Base-by-base conservation (phyloP, 2,329 filamentous ascomycete species). In the Aquanectria penicillioides region DNA sequence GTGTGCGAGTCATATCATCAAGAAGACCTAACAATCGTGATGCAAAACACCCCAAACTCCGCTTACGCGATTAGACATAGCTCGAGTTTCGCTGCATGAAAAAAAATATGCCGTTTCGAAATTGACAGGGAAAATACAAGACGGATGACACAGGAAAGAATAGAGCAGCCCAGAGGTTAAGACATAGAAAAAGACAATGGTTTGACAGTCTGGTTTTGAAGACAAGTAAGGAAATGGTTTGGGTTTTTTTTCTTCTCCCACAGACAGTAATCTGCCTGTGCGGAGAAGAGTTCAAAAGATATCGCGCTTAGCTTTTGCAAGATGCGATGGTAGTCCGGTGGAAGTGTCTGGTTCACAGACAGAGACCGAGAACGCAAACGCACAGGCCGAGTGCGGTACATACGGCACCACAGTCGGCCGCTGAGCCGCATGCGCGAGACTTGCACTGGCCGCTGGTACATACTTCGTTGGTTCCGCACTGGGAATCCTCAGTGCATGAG, bases 381-480 rank as follows among this genome's bases (percentile, higher is more conserved):
- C 54, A 57, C 4, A 50, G 23, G 4, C 34, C 18, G 7, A 44
- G 18, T 12, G 6, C 5, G n/a, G 43, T 10, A 5, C 52, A 56
- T 3, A 56, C 6, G 9, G 43, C 7, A 20, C 36, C 28, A 9
- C 54, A 57, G 26, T 50, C 47, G 4, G 15, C 12, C 12, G 5
- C 26, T 6, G 18, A 38, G 2, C 12, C 7, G 20, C 54, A 57
- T 3, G 25, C 3, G 7, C 20, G 15, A 3, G 33, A 15, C 25
- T 28, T 28, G 20, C 54, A 57, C 4, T 12, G 6, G 4, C 54
- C 54, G 6, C n/a, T 17, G 12, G n/a, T 26, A 12, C 49, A 52
- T 12, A 52, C 49, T 23, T 52, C 22, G 48, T n/a, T 43, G 28
- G 29, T 28, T 5, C 29, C 12, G 6, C 54, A 57, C 11, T 57